phyloP scores from a whole-genome alignment of 768 basidiomycete species.

The Coprinopsis sp. region DNA sequence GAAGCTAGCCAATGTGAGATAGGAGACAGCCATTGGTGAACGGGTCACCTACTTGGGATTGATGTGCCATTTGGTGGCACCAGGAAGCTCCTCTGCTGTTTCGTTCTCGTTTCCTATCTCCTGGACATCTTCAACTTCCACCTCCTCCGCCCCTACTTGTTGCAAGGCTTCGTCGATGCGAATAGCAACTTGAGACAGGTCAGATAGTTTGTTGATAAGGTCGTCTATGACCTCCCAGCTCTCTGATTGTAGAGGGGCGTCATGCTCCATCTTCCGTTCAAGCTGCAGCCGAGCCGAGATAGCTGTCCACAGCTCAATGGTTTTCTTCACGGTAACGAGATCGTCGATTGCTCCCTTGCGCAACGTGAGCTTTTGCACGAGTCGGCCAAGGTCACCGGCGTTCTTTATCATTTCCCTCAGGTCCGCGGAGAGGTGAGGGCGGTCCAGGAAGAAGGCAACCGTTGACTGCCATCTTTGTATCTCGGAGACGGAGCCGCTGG shows the following conservation, averaged over 20 bases:
- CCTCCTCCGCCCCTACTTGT: conserved; percentile 8
- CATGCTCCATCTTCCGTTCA: conserved; percentile 51
- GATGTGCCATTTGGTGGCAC: conserved; percentile 50
- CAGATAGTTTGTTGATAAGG: conserved; percentile 48
- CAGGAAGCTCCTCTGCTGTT: background rate
- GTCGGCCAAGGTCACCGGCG: conserved; percentile 67
- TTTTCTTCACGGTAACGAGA: conserved; percentile 56
- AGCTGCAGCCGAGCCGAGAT: conserved; percentile 48
- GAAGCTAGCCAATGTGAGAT: conserved; percentile 39
- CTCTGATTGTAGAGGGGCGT: conserved; percentile 25
- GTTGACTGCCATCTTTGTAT: conserved; percentile 74
- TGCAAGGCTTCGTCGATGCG: conserved; percentile 52
- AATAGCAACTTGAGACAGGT: conserved; percentile 47
- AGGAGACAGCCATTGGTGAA: background rate
- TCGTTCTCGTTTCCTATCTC: too few species aligned
- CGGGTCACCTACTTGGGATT: conserved; percentile 51
- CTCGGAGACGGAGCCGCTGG: conserved; percentile 69
- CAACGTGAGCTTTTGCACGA: conserved; percentile 72
- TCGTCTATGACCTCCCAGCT: conserved; percentile 57
- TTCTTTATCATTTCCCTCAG: conserved; percentile 49
- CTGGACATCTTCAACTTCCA: conserved; percentile 11
- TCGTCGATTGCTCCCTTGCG: conserved; percentile 65
- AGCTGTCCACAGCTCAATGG: conserved; percentile 55
- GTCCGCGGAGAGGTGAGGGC: conserved; percentile 63
- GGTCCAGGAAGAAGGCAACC: conserved; percentile 62